Base-by-base conservation (phyloP, 106 monocot species). In the Xerophyta viscosa region DNA sequence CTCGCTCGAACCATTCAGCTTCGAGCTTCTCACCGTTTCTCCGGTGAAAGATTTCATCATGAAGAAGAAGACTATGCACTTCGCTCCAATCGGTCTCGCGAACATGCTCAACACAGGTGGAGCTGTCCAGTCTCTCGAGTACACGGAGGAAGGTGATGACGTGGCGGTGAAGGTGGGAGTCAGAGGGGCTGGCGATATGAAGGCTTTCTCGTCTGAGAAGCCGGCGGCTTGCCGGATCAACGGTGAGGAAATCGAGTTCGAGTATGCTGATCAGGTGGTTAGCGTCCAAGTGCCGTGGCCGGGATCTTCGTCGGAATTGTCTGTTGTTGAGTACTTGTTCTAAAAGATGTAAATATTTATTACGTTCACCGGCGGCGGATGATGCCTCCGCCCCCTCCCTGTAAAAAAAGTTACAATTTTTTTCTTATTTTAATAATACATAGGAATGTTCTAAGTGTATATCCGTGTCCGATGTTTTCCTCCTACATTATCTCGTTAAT, bases 21-120 rank as follows among this genome's bases (percentile, higher is more conserved):
- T 64, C 57, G 92, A 87, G 48, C 77, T 92, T 8, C 61, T 87
- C 43, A 73, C 65, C n/a, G 72, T 86, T 46, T 83, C 73, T 31
- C 92, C 67, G 3, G 67, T 92, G 19, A 61, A 50, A 43, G 55
- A 1, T 24, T 5, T 71, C 20, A 14, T 27, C 21, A 24, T 57
- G 33, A 30, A 31, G 43, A 37, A 18, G 39, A n/a, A n/a, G 19
- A 26, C 18, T 5, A 7, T 80, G 11, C 55, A 44, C 18, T 87
- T 87, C 24, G 86, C 86, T 11, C 76, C 92, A 0, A 74, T 92
- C 19, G 92, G 92, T 33, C 67, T 87, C 13, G 70, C 31, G n/a
- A 83, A 83, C 72, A 87, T 92, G 87, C 31, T 92, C 15, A 87
- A 87, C 57, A 50, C 76, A 1, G 92, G 82, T 0, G 86, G 92